Base-by-base conservation (phyloP, 176 grass and related monocot species). In the Zoysia pacifica region DNA sequence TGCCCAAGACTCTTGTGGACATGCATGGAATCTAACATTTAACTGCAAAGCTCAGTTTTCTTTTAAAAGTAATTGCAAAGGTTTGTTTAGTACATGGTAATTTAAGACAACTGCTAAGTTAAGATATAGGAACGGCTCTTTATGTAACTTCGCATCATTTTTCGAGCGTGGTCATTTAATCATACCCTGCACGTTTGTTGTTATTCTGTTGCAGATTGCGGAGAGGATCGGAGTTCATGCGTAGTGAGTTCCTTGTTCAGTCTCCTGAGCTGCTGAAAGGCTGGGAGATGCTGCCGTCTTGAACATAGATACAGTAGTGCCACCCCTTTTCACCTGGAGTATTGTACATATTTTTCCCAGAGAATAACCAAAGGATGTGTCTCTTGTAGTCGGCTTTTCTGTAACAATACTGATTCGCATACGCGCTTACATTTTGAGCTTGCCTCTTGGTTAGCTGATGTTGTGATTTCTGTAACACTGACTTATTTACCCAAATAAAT, bases 171-270 rank as follows among this genome's bases (percentile, higher is more conserved):
- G 13, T 44, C 8, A 3, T 46, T 66, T 76, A 9, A 72, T 85
- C 8, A 81, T 42, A 15, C 9, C 4, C 6, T 5, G 10, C 50
- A 53, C 2, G 6, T 48, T 20, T 40, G 37, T 69, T 63, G 11
- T 62, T 1, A 37, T 13, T 48, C 47, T 64, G 50, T 14, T 28
- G 73, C 78, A 91, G 89, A 52, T 91, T 1, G 89, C 89, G 0
- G 85, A 85, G 72, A 81, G 81, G 72, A 91, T 91, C 35, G 89
- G 89, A 46, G 85, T 91, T 43, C 48, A 87, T 0, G 73, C 87
- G 1, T 74, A 79, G 70, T 0, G 18, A 68, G 16, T 8, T 39
- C 65, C 47, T 70, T 16, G 74, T 50, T n/a, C 4, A 46, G 44
- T 39, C 51, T 28, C 38, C 67, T 53, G 59, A 68, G 82, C 60